Evolutionary conservation across 2,329 filamentous ascomycete genomes (phyloP).

Genomic region (Myriangium duriaei): DNA sequence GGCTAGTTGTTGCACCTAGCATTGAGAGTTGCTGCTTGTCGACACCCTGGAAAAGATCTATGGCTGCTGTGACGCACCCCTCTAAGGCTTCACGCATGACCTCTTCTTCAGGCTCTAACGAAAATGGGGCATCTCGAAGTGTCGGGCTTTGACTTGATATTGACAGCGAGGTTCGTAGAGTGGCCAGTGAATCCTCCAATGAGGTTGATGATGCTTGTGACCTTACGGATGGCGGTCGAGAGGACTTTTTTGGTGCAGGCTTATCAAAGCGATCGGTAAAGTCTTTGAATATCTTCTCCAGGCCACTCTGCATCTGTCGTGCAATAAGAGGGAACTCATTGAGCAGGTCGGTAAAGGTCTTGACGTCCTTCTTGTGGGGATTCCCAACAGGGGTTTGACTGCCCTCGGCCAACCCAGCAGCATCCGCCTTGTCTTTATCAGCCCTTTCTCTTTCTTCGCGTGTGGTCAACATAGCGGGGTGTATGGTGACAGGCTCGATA

Average conservation of each 20-base stretch:
- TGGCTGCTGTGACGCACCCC: conserved; percentile 81
- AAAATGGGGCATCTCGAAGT: conserved; percentile 40
- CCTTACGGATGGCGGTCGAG: conserved; percentile 23
- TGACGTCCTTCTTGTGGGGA: conserved; percentile 76
- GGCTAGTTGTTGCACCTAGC: conserved; percentile 79
- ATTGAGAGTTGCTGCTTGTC: conserved; percentile 92
- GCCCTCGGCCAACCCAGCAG: conserved; percentile 2
- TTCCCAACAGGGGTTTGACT: conserved; percentile 23
- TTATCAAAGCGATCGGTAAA: conserved; percentile 79
- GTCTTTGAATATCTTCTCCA: conserved; percentile 81
- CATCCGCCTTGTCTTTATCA: conserved; percentile 15
- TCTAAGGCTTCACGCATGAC: conserved; percentile 80
- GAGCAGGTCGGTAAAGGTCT: conserved; percentile 77
- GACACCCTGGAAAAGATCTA: conserved; percentile 89
- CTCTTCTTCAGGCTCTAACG: conserved; percentile 81
- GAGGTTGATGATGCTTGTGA: conserved; percentile 22
- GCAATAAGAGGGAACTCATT: conserved; percentile 92
- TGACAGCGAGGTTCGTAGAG: conserved; percentile 23
- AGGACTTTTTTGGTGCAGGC: conserved; percentile 49
- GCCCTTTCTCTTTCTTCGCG: conserved; percentile 19
- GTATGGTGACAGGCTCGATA: conserved; percentile 63
- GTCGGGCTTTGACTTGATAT: conserved; percentile 27
- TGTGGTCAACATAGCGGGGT: conserved; percentile 43
- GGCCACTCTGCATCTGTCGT: conserved; percentile 82
- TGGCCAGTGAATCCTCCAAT: conserved; percentile 20